phyloP scores from a whole-genome alignment of 2,329 filamentous ascomycete species.

The Scedosporium dehoogii region DNA sequence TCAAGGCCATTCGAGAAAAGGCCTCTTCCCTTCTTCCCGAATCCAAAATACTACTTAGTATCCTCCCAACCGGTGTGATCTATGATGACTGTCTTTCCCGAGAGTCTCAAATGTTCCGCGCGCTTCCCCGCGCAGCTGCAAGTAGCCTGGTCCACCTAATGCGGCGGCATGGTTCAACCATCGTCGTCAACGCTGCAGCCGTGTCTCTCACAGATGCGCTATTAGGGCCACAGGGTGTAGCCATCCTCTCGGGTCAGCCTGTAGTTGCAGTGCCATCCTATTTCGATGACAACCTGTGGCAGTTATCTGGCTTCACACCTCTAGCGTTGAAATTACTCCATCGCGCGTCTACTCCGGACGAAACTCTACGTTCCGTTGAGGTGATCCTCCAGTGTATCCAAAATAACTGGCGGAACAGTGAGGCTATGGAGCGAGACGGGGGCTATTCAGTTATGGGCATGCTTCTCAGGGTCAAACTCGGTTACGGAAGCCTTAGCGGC shows the following conservation, averaged over 20 bases:
- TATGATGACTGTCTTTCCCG: slow-evolving; percentile 71
- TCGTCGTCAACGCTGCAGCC: slow-evolving; percentile 81
- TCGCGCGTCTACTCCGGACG: slow-evolving; percentile 58
- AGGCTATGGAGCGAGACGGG: slow-evolving; percentile 94
- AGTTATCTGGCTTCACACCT: slow-evolving; percentile 81
- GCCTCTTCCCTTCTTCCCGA: slow-evolving; percentile 77
- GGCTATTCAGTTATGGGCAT: slow-evolving; percentile 84
- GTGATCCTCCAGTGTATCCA: slow-evolving; percentile 79
- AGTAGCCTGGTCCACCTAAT: slow-evolving; percentile 59
- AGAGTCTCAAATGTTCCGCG: slow-evolving; percentile 66
- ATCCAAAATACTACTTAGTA: slow-evolving; percentile 69
- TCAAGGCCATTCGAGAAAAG: slow-evolving; percentile 77
- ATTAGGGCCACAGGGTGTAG: slow-evolving; percentile 69
- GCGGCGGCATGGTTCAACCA: slow-evolving; percentile 61
- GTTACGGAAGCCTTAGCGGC: slow-evolving; percentile 17
- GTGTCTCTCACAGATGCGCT: slow-evolving; percentile 83
- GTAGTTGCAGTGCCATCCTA: slow-evolving; percentile 73
- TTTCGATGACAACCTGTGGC: slow-evolving; percentile 87
- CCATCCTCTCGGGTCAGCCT: slow-evolving; percentile 72
- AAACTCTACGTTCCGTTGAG: slow-evolving; percentile 67
- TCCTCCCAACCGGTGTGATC: slow-evolving; percentile 71
- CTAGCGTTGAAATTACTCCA: slow-evolving; percentile 79
- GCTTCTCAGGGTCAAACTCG: slow-evolving; percentile 74
- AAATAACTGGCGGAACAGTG: slow-evolving; percentile 93
- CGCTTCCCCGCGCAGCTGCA: slow-evolving; percentile 62